Base-by-base conservation (phyloP, 2,329 filamentous ascomycete species). In the Pezicula neosporulosa region DNA sequence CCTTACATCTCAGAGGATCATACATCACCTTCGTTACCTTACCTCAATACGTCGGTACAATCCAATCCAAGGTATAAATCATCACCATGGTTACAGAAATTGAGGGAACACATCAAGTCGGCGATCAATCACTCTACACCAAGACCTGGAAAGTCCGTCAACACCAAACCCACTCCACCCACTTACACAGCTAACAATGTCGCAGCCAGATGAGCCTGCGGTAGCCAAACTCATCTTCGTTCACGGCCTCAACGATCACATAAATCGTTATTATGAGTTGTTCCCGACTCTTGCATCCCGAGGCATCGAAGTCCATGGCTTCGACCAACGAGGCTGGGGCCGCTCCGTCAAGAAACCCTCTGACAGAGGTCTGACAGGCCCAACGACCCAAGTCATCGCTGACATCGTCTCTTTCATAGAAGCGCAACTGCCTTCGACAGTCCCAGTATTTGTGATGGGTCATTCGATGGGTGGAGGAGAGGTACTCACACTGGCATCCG, bases 291-390 rank as follows among this genome's bases (percentile, higher is more conserved):
- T 97, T 44, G 86, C 87, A 19, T 72, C 75, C 10, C 78, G 78
- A 49, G 89, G 87, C 55, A 91, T 97, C 61, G 83, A 89, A 63
- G 80, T 90, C 44, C 82, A 87, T 63, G 78, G 82, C 55, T 89
- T 92, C 67, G 92, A 97, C 68, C 92, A 96, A 75, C 85, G 83
- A 67, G 91, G 92, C 67, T 97, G 91, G 91, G 92, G 92, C 54
- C 84, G 82, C 50, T 88, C 83, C 49, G 88, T 86, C 19, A 75
- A 71, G 36, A 77, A 74, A 48, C 73, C 80, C 19, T 70, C 79
- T 12, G 79, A 93, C 55, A 78, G 76, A 60, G 92, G 92, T 46
- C 75, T 83, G 49, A 89, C 88, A 2, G 92, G 92, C 6, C 78
- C 86, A 6, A 96, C 91, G 2, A 57, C 76, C 2, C 79, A 77